Evolutionary conservation across 1,284 basidiomycete genomes (phyloP), one percentile per base, ranked within the genome.

Genomic region (Sporisorium iseilematis-ciliati): DNA sequence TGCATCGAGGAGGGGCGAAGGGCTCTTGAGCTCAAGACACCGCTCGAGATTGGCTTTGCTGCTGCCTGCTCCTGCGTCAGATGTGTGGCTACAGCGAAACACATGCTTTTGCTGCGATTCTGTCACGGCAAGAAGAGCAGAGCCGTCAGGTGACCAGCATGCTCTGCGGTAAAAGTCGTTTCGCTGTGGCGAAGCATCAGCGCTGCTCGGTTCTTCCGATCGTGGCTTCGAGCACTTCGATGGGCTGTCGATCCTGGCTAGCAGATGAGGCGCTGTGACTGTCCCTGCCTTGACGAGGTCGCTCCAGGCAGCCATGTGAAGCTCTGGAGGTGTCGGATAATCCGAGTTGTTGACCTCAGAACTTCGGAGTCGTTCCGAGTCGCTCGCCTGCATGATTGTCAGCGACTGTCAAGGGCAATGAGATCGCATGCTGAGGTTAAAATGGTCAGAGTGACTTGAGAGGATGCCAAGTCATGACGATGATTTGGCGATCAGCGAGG

Each of bases 81-180:
- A 10, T 21, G 23, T 25, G 23, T 7, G 21, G 16, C 20, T 48
- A 29, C 50, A 60, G 8, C 35, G 42, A n/a, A 73, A 62, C 11
- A 78, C 45, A 35, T 80, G 71, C 18, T 73, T 54, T 7, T 58
- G 65, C 45, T 81, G 77, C 20, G 67, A 71, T 21, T 79, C 77
- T 41, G 72, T 65, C 43, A 72, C 64, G 12, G 75, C 74, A 11
- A 81, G 56, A 16, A 81, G 53, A n/a, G 50, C 31, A 3, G 65
- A 67, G 5, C 79, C 79, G 41, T 81, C 79, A 6, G 77, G 77
- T 4, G 79, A 65, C 69, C 68, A 76, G 21, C 20, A 60, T 14
- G 74, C 74, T 59, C 63, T 65, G 14, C 74, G 60, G 41, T 64
- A 76, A 40, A 71, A 67, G 63, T 70, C 72, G 14, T 33, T 38